Conservation (phyloP, 768 basidiomycete genomes). For the Dacryopinax primogenitus region DNA sequence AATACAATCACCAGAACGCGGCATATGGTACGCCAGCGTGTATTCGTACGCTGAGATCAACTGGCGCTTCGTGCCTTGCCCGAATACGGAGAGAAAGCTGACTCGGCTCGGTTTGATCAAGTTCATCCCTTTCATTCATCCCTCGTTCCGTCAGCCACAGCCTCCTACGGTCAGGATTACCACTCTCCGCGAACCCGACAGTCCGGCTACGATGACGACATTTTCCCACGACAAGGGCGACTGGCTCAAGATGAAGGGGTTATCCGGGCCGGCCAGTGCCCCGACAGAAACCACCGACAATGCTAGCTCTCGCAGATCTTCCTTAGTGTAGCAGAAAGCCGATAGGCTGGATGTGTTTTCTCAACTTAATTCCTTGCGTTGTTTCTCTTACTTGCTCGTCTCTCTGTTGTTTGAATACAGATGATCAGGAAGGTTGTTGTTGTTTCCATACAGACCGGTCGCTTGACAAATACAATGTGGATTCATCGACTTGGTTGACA, state of each 20-base stretch:
- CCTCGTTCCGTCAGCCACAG: background rate
- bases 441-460: background rate
- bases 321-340: background rate
- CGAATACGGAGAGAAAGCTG: background rate
- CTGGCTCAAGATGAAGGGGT: slow-evolving; percentile 1
- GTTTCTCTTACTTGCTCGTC: background rate
- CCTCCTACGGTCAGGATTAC: slow-evolving; percentile 1
- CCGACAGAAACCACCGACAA: background rate
- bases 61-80: background rate
- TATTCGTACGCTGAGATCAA: background rate
- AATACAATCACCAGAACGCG: background rate
- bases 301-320: background rate
- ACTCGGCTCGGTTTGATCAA: background rate
- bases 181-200: background rate
- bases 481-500: background rate
- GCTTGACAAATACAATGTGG: background rate
- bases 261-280: background rate
- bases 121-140: background rate
- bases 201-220: background rate
- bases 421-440: background rate
- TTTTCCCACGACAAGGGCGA: background rate
- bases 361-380: background rate
- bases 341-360: background rate
- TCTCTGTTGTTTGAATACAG: background rate
- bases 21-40: slow-evolving; percentile 3